Evolutionary conservation across 345 rosid species (phyloP).

Genomic region (Carallia brachiata): DNA sequence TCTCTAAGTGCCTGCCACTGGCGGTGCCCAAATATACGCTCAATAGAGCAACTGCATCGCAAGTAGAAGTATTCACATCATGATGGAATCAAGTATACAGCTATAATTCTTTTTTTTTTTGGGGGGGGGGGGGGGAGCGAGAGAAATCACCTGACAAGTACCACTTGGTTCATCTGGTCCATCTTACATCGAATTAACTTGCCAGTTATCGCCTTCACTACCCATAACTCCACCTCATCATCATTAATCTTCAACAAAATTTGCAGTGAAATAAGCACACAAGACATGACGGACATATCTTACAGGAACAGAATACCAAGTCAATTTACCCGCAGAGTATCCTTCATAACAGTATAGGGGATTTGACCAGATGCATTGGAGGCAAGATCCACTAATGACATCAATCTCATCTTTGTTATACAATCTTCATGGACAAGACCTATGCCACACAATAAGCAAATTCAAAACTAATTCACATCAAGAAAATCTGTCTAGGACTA

Average conservation of each 20-base stretch:
- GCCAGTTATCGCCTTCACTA: constrained; percentile 80
- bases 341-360: constrained; percentile 65
- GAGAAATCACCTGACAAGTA: constrained; percentile 60
- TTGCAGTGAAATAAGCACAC: constrained; percentile 9
- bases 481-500: background rate
- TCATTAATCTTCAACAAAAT: constrained; percentile 52
- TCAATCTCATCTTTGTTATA: constrained; percentile 78
- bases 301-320: constrained; percentile 1
- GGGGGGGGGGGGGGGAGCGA: background rate
- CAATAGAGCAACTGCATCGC: constrained; percentile 58
- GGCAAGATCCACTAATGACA: constrained; percentile 80
- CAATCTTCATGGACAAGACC: constrained; percentile 90
- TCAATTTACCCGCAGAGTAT: constrained; percentile 59
- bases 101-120: no score
- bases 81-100: background rate
- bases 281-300: constrained; percentile 5
- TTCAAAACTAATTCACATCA: background rate
- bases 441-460: constrained; percentile 23
- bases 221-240: constrained; percentile 82
- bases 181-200: constrained; percentile 78
- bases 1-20: constrained; percentile 71
- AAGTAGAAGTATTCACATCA: background rate
- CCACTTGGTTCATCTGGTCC: constrained; percentile 88
- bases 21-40: constrained; percentile 64
- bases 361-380: constrained; percentile 68